Conservation (phyloP, 2,329 filamentous ascomycete species). For the Stemphylium beticola region DNA sequence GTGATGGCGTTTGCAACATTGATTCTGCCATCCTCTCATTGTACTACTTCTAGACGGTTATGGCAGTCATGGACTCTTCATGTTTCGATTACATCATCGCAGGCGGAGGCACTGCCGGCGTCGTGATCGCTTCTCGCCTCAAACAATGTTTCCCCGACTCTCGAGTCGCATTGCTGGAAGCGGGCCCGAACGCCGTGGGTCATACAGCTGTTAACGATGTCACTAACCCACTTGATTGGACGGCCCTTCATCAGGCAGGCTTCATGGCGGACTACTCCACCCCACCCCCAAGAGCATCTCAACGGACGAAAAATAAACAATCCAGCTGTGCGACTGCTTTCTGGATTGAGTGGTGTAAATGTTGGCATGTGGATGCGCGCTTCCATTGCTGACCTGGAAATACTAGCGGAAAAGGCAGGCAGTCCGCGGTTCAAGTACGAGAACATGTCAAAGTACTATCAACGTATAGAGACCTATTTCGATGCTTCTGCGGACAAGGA, state of each 20-base stretch:
- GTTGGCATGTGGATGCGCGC: slow-evolving; percentile 26
- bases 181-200: slow-evolving; percentile 19
- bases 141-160: slow-evolving; percentile 10
- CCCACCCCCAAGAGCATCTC: slow-evolving; percentile 20
- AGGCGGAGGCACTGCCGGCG: slow-evolving; percentile 35
- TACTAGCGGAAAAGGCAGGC: slow-evolving; percentile 20
- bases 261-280: slow-evolving; percentile 25
- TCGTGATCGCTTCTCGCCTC: slow-evolving; percentile 29
- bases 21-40: too few species aligned
- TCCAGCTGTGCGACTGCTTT: slow-evolving; percentile 21
- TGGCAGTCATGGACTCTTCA: background rate
- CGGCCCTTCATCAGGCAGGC: slow-evolving; percentile 9
- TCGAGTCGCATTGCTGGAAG: slow-evolving; percentile 21
- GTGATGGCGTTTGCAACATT: too few species aligned
- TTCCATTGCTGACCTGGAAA: slow-evolving; percentile 17
- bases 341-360: slow-evolving; percentile 24
- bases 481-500: slow-evolving; percentile 13
- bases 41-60: too few species aligned
- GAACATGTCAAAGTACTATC: slow-evolving; percentile 23
- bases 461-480: slow-evolving; percentile 19
- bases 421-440: slow-evolving; percentile 20
- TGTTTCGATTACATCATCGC: slow-evolving; percentile 30
- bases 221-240: slow-evolving; percentile 5
- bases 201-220: slow-evolving; percentile 16
- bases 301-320: slow-evolving; percentile 18